Conservation (phyloP, 1,284 basidiomycete genomes). For the Ustilago nuda region DNA sequence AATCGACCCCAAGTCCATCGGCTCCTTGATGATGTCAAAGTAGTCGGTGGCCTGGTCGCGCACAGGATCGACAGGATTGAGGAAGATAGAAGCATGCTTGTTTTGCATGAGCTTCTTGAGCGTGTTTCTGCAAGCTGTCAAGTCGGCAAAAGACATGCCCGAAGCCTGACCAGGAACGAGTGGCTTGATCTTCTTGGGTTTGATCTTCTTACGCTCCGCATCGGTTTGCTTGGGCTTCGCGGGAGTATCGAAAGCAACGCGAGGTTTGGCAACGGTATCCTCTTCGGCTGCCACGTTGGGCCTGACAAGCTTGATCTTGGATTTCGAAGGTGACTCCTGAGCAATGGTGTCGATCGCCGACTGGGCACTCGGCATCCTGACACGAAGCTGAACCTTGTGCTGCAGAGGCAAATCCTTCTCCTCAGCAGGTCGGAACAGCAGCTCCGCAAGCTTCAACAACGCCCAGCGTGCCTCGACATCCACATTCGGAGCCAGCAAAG, state of each 20-base stretch:
- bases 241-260: conserved; percentile 54
- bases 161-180: conserved; percentile 74
- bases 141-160: conserved; percentile 84
- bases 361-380: conserved; percentile 70
- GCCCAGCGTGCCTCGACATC: conserved; percentile 92
- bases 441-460: conserved; percentile 89
- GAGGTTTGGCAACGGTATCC: conserved; percentile 22
- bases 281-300: conserved; percentile 18
- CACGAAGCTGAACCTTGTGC: conserved; percentile 73
- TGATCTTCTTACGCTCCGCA: conserved; percentile 65
- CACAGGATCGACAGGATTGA: conserved; percentile 80
- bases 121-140: conserved; percentile 82
- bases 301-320: conserved; percentile 55
- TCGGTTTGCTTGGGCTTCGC: conserved; percentile 36
- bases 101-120: conserved; percentile 79
- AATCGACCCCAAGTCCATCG: conserved; percentile 95
- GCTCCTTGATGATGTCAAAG: conserved; percentile 87
- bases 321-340: conserved; percentile 39
- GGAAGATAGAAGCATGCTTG: conserved; percentile 80
- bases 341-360: conserved; percentile 13
- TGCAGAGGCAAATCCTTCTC: conserved; percentile 62
- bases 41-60: conserved; percentile 73
- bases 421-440: conserved; percentile 79
- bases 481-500: conserved; percentile 70
- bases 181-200: conserved; percentile 68